Evolutionary conservation across 495 filamentous ascomycete genomes (phyloP), one percentile per base, ranked within the genome.

Genomic region (Beverwykella pulmonaria): DNA sequence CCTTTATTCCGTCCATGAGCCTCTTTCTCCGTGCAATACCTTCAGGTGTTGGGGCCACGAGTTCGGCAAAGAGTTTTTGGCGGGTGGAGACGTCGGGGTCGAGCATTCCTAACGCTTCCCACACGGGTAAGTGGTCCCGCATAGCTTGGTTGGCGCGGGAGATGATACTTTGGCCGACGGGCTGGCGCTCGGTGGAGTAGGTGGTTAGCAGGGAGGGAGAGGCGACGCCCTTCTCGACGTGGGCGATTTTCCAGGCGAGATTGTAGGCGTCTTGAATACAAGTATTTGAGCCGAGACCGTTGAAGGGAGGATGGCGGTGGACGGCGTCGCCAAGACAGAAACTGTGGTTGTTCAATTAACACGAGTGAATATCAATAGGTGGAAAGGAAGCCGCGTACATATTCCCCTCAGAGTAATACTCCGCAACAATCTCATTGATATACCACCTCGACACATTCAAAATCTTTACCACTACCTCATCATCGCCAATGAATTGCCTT

Each of bases 191-290:
- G 1, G 58, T 54, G 59, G 75, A 77, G 69, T 81, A 87, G 0
- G 80, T 79, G 15, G 81, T 73, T 7, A 87, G 48, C 6, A 52
- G 17, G 2, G 2, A 23, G 4, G 4, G 10, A 23, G 10, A 20
- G 20, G 23, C 48, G 9, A 23, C 5, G 23, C 74, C 6, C 86
- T 65, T 7, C 52, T 81, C 53, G 1, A 82, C 82, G 49, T 77
- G 79, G 0, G 82, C 82, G 22, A 84, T 68, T 59, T 86, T 86
- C 83, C 83, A 86, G 10, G 83, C 82, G 12, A 86, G 68, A 54
- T 86, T 85, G 63, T 78, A 83, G 0, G 82, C 79, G 65, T 86
- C 83, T 75, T 84, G 81, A 6, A 84, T 77, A 63, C 82, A 84
- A 17, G 81, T 84, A 54, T 86, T 86, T 19, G 75, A 78, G 12